phyloP scores from a whole-genome alignment of 225 moss, liverwort and hornwort species.

The Neckera pumila region DNA sequence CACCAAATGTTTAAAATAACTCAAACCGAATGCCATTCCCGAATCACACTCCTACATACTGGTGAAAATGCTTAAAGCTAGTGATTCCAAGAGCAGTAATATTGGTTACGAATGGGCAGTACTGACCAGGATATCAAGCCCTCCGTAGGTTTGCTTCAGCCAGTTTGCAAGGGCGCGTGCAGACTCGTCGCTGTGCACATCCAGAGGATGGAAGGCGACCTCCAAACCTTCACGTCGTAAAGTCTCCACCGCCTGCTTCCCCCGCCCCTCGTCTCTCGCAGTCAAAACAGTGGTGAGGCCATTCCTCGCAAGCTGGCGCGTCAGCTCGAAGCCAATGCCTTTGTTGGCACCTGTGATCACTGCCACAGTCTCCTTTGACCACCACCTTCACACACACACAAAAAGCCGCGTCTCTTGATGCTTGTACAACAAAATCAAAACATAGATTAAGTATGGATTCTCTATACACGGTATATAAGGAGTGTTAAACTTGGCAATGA shows the following conservation, averaged over 20 bases:
- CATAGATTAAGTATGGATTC: neutral
- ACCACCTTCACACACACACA: constrained; percentile 23
- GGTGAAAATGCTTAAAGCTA: neutral
- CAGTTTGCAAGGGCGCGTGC: constrained; percentile 21
- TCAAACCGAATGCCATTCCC: neutral
- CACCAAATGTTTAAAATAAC: neutral
- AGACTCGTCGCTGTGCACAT: constrained; percentile 40
- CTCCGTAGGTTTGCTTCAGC: constrained; percentile 40
- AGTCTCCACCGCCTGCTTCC: constrained; percentile 25
- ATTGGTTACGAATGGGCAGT: neutral
- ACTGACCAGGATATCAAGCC: constrained; percentile 45
- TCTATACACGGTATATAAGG: neutral
- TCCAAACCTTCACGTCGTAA: constrained; percentile 32
- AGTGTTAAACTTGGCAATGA: neutral
- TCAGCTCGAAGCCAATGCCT: constrained; percentile 43
- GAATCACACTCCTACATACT: neutral
- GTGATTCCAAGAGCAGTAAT: neutral
- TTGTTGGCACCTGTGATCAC: constrained; percentile 60
- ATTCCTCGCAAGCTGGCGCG: constrained; percentile 32
- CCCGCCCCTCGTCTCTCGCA: constrained; percentile 33
- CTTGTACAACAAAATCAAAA: neutral
- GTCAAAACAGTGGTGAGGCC: constrained; percentile 45
- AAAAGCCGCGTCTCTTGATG: neutral
- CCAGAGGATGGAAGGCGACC: constrained; percentile 32
- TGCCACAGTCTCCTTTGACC: constrained; percentile 46